Evolutionary conservation across 2,329 filamentous ascomycete species (phyloP), one percentile per base, ranked within the genome.

Genomic region (Cryphonectria japonica): DNA sequence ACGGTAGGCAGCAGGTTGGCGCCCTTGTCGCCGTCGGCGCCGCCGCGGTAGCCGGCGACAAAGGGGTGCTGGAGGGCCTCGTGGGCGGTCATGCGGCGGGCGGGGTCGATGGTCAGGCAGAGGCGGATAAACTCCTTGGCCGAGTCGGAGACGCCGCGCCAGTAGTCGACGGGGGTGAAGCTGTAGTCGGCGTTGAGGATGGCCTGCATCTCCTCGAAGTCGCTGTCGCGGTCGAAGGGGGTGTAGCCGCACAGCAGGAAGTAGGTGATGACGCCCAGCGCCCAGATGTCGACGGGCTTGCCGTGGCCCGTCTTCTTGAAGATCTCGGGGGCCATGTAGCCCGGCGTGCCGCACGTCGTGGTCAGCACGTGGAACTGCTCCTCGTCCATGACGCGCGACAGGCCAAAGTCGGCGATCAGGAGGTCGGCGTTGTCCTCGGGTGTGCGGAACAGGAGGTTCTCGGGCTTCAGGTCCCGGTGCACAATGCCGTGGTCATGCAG

Each of bases 301-400:
- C 96, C 96, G 80, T 99, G 96, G 37, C 96, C 96, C 9, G 92
- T 95, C 86, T 99, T 99, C 82, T 97, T 97, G 84, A 99, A 99
- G 78, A 99, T 99, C 81, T 99, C 96, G 32, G 96, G 96, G 2
- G 96, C 96, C 96, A 99, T 99, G 83, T 99, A 99, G 65, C 96
- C 96, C 3, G 96, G 96, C 1, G 96, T 99, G 72, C 96, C 96
- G 80, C 96, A 99, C 1, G 96, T 99, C 0, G 96, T 99, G 14
- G 96, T 99, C 73, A 99, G 85, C 41, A 98, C 95, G 79, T 98
- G 96, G 82, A 98, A 98, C 79, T 97, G 93, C 82, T 98, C 94
- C 82, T 98, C 96, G 79, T 99, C 96, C 95, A 99, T 98, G 82
- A 99, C 98, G 71, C 96, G 90, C 37, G 92, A 96, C 66, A 99